phyloP scores from a whole-genome alignment of 306 rosid genomes.

The Sphenostylis stenocarpa region DNA sequence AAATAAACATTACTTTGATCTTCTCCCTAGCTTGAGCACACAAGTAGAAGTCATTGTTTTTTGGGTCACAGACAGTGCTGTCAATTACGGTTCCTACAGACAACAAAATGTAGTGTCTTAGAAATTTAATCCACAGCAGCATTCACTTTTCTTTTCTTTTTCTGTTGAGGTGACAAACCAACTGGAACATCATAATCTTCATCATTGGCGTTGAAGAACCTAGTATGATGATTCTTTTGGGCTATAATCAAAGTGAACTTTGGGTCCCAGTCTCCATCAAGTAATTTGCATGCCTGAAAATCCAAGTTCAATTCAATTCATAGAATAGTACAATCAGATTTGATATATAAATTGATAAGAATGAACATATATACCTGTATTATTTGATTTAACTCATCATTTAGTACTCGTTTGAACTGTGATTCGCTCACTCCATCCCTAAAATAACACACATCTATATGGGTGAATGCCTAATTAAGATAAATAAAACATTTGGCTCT shows the following conservation, averaged over 20 bases:
- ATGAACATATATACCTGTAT: slow-evolving; percentile 33
- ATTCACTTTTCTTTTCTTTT: too few species aligned
- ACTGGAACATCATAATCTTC: slow-evolving; percentile 34
- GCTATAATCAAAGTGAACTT: slow-evolving; percentile 48
- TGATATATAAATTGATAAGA: not conserved
- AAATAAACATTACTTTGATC: too few species aligned
- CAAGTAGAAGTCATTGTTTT: slow-evolving; percentile 44
- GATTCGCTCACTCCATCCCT: too few species aligned
- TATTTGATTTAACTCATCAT: slow-evolving; percentile 38
- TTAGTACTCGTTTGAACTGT: too few species aligned
- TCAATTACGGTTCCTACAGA: slow-evolving; percentile 47
- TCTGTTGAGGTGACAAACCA: slow-evolving; percentile 19
- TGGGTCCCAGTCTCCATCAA: slow-evolving; percentile 37
- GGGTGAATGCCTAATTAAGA: too few species aligned
- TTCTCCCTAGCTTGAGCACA: slow-evolving; percentile 52
- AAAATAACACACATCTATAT: not conserved
- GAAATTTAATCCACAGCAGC: not conserved
- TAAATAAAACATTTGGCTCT: too few species aligned
- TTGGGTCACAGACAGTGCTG: slow-evolving; percentile 33
- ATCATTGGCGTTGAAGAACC: slow-evolving; percentile 30
- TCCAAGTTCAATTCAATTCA: not conserved
- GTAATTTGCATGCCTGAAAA: slow-evolving; percentile 40
- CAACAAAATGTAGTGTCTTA: not conserved
- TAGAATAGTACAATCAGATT: not conserved
- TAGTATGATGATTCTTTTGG: slow-evolving; percentile 44